Evolutionary conservation across 2,329 filamentous ascomycete species (phyloP).

Genomic region (Aspergillus tanneri): DNA sequence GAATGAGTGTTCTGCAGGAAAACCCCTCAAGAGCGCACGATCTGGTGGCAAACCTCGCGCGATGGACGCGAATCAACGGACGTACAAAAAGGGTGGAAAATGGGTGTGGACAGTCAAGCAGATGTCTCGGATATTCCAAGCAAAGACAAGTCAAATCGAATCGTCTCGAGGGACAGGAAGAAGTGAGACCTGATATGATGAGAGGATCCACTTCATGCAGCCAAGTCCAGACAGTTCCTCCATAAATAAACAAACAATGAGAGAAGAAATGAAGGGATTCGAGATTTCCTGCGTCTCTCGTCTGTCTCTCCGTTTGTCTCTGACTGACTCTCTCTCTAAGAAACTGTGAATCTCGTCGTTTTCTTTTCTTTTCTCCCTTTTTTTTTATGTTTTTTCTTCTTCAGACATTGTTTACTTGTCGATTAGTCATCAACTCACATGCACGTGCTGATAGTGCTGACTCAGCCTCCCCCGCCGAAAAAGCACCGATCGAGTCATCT

Average conservation of each 20-base stretch:
- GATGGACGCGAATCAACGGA: background rate
- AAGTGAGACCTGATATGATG: background rate
- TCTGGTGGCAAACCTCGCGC: background rate
- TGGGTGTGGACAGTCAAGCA: background rate
- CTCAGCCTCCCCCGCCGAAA: no score
- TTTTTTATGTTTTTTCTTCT: no score
- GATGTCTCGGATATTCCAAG: background rate
- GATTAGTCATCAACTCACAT: no score
- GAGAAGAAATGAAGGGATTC: background rate
- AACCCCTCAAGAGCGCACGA: background rate
- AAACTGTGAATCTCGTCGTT: no score
- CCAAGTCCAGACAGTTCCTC: background rate
- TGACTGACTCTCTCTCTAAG: background rate
- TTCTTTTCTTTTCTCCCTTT: no score
- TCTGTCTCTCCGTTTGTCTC: background rate
- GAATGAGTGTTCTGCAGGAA: background rate
- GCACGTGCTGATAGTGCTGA: background rate
- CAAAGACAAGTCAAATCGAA: background rate
- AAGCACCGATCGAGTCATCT: no score
- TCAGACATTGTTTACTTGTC: no score
- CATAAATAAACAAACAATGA: constrained; percentile 4
- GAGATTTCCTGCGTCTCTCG: background rate
- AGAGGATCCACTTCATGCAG: constrained; percentile 1
- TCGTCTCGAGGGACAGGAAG: background rate
- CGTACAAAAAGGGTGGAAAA: no score